phyloP scores from a whole-genome alignment of 805 yeast genomes.

The Pichia ethanolica region DNA sequence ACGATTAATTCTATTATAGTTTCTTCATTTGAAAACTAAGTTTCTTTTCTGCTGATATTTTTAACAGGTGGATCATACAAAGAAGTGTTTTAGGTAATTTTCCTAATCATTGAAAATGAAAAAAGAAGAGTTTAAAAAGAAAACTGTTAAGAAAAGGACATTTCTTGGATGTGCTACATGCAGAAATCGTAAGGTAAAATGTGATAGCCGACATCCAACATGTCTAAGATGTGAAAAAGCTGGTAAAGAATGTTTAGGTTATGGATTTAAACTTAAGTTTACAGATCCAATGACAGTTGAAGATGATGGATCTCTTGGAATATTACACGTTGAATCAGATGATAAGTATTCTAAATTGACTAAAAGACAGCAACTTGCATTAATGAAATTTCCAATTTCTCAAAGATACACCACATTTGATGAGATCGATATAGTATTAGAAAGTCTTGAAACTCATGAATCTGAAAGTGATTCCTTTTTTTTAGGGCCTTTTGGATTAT shows the following conservation, averaged over 20 bases:
- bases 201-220: conserved; percentile 40
- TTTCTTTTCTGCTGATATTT: no score
- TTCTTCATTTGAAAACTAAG: no score
- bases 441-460: conserved; percentile 14
- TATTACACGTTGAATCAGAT: conserved; percentile 4
- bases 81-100: no score
- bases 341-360: conserved; percentile 4
- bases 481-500: conserved; percentile 25
- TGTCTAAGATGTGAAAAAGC: conserved; percentile 43
- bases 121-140: not conserved
- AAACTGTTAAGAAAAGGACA: conserved; percentile 19
- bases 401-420: conserved; percentile 32
- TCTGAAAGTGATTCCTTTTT: conserved; percentile 22
- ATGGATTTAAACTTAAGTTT: conserved; percentile 42
- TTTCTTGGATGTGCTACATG: conserved; percentile 55
- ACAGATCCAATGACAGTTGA: conserved; percentile 33
- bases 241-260: conserved; percentile 40
- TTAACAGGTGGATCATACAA: no score
- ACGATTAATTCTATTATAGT: no score
- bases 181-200: conserved; percentile 44
- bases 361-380: conserved; percentile 37
- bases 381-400: conserved; percentile 29
- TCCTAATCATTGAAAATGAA: not conserved
- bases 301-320: conserved; percentile 16
- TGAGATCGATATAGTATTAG: conserved; percentile 33